Conservation (phyloP, 768 basidiomycete species). For the Naematelia aurantialba region DNA sequence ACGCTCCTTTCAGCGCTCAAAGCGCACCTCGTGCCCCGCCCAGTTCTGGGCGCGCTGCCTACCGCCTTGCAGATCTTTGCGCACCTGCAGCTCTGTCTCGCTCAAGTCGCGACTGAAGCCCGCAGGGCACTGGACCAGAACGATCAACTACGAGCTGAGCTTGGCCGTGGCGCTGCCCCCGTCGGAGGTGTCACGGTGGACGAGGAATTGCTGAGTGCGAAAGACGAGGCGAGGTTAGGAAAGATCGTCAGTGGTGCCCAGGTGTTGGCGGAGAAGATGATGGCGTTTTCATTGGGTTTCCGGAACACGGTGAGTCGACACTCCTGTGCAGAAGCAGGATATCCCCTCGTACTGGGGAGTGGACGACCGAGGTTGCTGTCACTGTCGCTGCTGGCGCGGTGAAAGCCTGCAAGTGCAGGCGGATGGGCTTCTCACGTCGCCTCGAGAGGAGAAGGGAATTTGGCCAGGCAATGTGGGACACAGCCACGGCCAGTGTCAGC, state of each 20-base stretch:
- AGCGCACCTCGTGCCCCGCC: slow-evolving; percentile 12
- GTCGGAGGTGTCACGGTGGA: neutral
- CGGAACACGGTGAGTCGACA: slow-evolving; percentile 19
- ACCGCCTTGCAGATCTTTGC: slow-evolving; percentile 22
- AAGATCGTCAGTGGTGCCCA: neutral
- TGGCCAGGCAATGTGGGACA: no score
- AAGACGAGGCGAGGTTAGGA: slow-evolving; percentile 13
- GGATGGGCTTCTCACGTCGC: no score
- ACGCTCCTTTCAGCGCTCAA: slow-evolving; percentile 16
- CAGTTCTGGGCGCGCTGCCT: slow-evolving; percentile 9
- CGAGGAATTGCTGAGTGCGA: slow-evolving; percentile 11
- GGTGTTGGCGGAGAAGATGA: slow-evolving; percentile 14
- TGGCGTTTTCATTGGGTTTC: slow-evolving; percentile 21
- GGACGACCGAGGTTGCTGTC: no score
- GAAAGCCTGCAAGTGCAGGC: no score
- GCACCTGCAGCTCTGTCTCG: slow-evolving; percentile 20
- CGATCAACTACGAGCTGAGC: slow-evolving; percentile 1
- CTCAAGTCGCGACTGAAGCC: slow-evolving; percentile 15
- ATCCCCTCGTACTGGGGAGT: no score
- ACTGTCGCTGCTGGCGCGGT: no score
- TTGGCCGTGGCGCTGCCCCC: neutral
- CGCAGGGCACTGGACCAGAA: slow-evolving; percentile 8
- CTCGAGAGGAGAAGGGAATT: neutral
- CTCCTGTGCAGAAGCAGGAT: no score
- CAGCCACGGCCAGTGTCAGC: no score